A percentile compares a stretch with the other conserved stretches of the same genome.
Evolutionary conservation across 208 protist genomes (phyloP).

Genomic region (Angomonas ambiguus): DNA sequence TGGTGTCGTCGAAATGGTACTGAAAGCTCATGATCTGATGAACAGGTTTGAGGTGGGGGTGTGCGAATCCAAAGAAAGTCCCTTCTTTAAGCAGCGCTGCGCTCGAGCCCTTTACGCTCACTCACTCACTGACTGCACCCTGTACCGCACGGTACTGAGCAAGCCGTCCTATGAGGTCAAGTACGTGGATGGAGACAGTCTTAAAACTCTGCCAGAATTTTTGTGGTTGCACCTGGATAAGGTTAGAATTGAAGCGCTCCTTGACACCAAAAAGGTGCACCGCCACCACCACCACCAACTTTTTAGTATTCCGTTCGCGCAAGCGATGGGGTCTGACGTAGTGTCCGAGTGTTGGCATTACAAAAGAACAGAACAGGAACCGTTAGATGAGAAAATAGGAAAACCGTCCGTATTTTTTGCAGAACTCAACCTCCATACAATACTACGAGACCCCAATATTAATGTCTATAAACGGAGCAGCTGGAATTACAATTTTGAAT

Average conservation of each 20-base stretch:
- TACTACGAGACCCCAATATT: slow-evolving; percentile 25
- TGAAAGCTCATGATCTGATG: slow-evolving; percentile 44
- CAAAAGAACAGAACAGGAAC: slow-evolving; percentile 18
- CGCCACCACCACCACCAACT: slow-evolving; percentile 11
- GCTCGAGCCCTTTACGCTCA: slow-evolving; percentile 38
- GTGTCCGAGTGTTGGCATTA: slow-evolving; percentile 33
- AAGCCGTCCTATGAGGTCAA: too few species aligned
- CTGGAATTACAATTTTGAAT: slow-evolving; percentile 9
- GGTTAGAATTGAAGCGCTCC: too few species aligned
- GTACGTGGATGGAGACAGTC: too few species aligned
- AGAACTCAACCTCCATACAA: slow-evolving; percentile 37
- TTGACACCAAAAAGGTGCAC: too few species aligned
- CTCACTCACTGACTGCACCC: slow-evolving; percentile 1
- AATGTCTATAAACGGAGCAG: background rate
- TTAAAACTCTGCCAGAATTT: too few species aligned
- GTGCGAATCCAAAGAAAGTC: slow-evolving; percentile 18
- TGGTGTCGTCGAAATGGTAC: slow-evolving; percentile 23
- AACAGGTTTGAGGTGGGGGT: slow-evolving; percentile 40
- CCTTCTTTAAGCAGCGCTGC: slow-evolving; percentile 32
- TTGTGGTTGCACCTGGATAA: too few species aligned
- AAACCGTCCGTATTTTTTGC: slow-evolving; percentile 20
- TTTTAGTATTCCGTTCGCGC: slow-evolving; percentile 32
- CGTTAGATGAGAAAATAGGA: slow-evolving; percentile 52
- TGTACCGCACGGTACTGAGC: slow-evolving; percentile 23
- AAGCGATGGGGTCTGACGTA: slow-evolving; percentile 19